A percentile compares a stretch with the other conserved stretches of the same genome.
Conservation (phyloP, 2,329 filamentous ascomycete genomes). For the Alternaria gansuensis region DNA sequence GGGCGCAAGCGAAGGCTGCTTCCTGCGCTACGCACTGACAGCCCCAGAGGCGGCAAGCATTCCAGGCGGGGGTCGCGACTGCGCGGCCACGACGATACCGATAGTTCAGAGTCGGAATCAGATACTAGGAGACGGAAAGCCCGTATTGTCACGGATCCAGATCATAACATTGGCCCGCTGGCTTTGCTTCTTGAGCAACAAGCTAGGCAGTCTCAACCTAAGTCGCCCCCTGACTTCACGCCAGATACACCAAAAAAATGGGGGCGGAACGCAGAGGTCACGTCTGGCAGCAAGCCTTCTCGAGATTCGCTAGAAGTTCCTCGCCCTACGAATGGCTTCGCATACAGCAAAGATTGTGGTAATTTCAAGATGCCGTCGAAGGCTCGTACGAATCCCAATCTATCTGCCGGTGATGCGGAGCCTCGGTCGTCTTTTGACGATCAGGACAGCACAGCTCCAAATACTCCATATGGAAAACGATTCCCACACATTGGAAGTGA, state of each 20-base stretch:
- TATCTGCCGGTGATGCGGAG: slow-evolving; percentile 42
- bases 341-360: slow-evolving; percentile 27
- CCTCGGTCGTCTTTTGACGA: slow-evolving; percentile 53
- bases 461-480: slow-evolving; percentile 47
- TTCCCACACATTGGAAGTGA: slow-evolving; percentile 48
- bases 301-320: slow-evolving; percentile 42
- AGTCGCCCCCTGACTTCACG: slow-evolving; percentile 52
- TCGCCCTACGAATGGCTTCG: slow-evolving; percentile 31
- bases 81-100: slow-evolving; percentile 41
- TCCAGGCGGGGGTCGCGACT: slow-evolving; percentile 41
- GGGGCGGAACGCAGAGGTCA: slow-evolving; percentile 41
- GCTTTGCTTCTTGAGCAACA: slow-evolving; percentile 58
- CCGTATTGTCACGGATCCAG: slow-evolving; percentile 57
- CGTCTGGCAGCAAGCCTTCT: slow-evolving; percentile 23
- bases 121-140: slow-evolving; percentile 61
- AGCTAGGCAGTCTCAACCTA: slow-evolving; percentile 46
- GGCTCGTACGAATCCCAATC: slow-evolving; percentile 25
- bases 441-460: slow-evolving; percentile 51
- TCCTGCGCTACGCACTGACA: slow-evolving; percentile 46
- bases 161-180: slow-evolving; percentile 58
- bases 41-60: slow-evolving; percentile 43
- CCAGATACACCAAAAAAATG: slow-evolving; percentile 56
- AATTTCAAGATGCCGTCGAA: slow-evolving; percentile 36
- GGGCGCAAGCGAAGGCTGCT: slow-evolving; percentile 49
- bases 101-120: slow-evolving; percentile 54